A percentile compares a stretch with the other conserved stretches of the same genome.
Conservation (phyloP, 108 stramenopile species). For the Nitzschia sp. region DNA sequence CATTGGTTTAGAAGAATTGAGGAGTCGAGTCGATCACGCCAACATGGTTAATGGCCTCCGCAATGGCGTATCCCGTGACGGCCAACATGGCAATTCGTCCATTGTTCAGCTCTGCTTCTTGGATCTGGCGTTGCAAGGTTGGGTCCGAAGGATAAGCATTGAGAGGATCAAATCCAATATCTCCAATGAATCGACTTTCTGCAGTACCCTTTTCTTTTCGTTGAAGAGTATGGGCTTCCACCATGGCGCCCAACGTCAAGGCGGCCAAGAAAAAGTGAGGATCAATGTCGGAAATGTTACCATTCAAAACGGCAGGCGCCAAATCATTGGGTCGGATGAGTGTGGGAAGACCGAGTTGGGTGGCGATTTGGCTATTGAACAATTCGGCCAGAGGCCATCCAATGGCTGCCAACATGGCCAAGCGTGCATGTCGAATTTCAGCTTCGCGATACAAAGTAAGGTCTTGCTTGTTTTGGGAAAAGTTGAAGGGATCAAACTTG, state of each 20-base stretch:
- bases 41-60: slow-evolving; percentile 40
- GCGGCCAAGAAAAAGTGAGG: slow-evolving; percentile 51
- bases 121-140: slow-evolving; percentile 37
- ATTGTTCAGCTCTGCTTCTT: slow-evolving; percentile 58
- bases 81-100: slow-evolving; percentile 78
- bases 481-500: slow-evolving; percentile 81
- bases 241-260: slow-evolving; percentile 33
- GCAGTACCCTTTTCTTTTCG: slow-evolving; percentile 26
- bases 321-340: slow-evolving; percentile 59
- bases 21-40: slow-evolving; percentile 56
- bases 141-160: slow-evolving; percentile 59
- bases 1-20: slow-evolving; percentile 59
- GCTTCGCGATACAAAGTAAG: slow-evolving; percentile 38
- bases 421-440: slow-evolving; percentile 72
- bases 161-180: slow-evolving; percentile 63
- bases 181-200: slow-evolving; percentile 51
- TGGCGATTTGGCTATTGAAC: slow-evolving; percentile 30
- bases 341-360: slow-evolving; percentile 70
- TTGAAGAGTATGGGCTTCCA: slow-evolving; percentile 41
- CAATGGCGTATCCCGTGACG: slow-evolving; percentile 53
- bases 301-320: slow-evolving; percentile 61
- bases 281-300: slow-evolving; percentile 47
- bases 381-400: slow-evolving; percentile 82
- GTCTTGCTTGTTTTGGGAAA: slow-evolving; percentile 47
- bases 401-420: slow-evolving; percentile 80